Evolutionary conservation across 164 flowering plant genomes (phyloP).

Genomic region (Protea cynaroides): DNA sequence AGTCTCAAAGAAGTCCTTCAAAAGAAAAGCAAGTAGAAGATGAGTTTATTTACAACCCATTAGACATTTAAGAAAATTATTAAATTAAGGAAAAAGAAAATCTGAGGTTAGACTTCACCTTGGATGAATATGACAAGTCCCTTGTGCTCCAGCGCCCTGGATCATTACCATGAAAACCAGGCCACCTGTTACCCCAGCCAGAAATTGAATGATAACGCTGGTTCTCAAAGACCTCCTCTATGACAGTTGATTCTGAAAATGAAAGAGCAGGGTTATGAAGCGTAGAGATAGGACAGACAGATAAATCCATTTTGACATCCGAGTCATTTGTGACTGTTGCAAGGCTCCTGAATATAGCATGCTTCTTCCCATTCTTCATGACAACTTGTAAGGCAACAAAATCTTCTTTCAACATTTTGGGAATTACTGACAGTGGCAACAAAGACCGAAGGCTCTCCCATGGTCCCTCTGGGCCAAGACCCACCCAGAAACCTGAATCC

Average conservation of each 20-base stretch:
- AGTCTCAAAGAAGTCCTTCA: constrained; percentile 74
- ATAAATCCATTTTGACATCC: constrained; percentile 61
- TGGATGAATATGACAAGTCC: constrained; percentile 62
- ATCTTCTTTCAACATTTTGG: constrained; percentile 52
- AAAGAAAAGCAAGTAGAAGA: constrained; percentile 10
- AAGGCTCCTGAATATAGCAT: constrained; percentile 77
- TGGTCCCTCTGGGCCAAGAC: constrained; percentile 53
- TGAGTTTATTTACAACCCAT: not conserved
- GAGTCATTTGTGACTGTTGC: constrained; percentile 76
- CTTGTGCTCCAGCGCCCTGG: constrained; percentile 69
- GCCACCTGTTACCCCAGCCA: constrained; percentile 58
- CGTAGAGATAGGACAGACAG: constrained; percentile 37
- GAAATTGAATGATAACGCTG: constrained; percentile 54
- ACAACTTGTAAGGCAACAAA: constrained; percentile 71
- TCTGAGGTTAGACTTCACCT: constrained; percentile 31
- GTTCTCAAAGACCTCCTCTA: constrained; percentile 73
- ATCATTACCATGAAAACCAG: constrained; percentile 41
- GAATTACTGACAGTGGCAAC: constrained; percentile 76
- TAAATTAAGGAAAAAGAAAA: not conserved
- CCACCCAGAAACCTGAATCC: constrained; percentile 77
- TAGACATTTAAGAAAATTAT: not conserved
- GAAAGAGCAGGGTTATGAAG: constrained; percentile 18
- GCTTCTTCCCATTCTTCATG: constrained; percentile 89
- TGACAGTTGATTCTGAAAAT: constrained; percentile 18
- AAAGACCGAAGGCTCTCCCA: constrained; percentile 82